A percentile compares a stretch with the other conserved stretches of the same genome.
phyloP scores from a whole-genome alignment of 805 yeast species.

The Nakazawaea pomicola region DNA sequence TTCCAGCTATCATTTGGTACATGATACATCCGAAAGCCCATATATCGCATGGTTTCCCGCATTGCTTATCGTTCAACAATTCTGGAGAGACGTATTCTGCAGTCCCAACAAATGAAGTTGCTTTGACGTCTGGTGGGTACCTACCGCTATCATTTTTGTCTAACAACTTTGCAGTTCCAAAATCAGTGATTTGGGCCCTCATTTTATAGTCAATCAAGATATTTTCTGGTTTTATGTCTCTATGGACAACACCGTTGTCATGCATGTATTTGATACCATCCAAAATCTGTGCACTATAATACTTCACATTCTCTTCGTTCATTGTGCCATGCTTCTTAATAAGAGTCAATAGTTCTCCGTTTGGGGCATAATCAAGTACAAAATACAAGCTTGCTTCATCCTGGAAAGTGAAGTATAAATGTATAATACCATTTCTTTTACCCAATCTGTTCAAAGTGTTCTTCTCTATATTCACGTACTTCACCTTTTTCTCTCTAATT shows the following conservation, averaged over 20 bases:
- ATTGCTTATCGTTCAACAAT: constrained; percentile 63
- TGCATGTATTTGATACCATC: constrained; percentile 75
- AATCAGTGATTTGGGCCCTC: constrained; percentile 71
- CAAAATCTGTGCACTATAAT: constrained; percentile 68
- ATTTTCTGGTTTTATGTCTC: constrained; percentile 84
- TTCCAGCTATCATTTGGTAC: constrained; percentile 61
- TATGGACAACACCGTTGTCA: constrained; percentile 67
- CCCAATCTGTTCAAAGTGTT: constrained; percentile 71
- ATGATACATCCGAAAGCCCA: constrained; percentile 62
- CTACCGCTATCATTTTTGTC: constrained; percentile 47
- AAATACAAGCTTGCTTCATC: constrained; percentile 70
- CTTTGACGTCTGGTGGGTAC: constrained; percentile 63
- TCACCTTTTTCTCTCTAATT: constrained; percentile 89
- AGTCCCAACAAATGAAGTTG: constrained; percentile 88
- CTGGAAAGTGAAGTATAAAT: constrained; percentile 73
- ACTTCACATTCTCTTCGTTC: constrained; percentile 61
- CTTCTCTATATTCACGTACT: constrained; percentile 94
- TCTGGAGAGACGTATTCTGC: constrained; percentile 96
- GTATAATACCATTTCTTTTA: constrained; percentile 56
- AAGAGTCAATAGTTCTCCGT: constrained; percentile 68
- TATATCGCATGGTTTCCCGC: constrained; percentile 55
- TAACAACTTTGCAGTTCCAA: constrained; percentile 76
- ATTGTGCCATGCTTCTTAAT: constrained; percentile 67
- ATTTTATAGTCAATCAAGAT: constrained; percentile 57
- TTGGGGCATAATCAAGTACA: constrained; percentile 73